Evolutionary conservation across 805 yeast genomes (phyloP), one percentile per base, ranked within the genome.

Genomic region (Cyberlindnera sargentensis): DNA sequence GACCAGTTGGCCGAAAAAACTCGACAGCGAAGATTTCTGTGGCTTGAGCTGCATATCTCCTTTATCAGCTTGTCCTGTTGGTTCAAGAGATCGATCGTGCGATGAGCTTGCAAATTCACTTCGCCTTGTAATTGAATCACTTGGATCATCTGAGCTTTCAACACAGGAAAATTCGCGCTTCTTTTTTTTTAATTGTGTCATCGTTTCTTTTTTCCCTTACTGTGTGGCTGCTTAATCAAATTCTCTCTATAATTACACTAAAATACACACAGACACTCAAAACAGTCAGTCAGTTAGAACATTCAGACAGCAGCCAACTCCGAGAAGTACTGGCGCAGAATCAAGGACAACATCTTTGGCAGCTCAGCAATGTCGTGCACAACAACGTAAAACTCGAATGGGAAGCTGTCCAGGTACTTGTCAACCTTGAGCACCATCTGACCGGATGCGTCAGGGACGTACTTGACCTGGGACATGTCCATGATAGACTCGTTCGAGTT

Each of bases 331-430:
- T 93, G 99, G 56, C 98, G 79, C 47, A 93, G 72, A 49, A 95
- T 91, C 51, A 84, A 71, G 2, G 97, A 79, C 43, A 93, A 71
- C 83, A 93, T 89, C 58, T 82, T 86, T 11, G 99, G 99, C 33
- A 93, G 72, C 65, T 91, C 98, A 39, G 74, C 74, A 52, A 95
- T 84, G 58, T 91, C 80, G 53, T 85, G 81, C 26, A 93, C 97
- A 52, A 95, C 91, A 46, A 91, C 96, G 60, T 91, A 93, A 61
- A 84, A 93, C 60, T 93, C 98, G 65, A 93, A 93, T 54, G 99
- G 98, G 81, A 93, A 93, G 28, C 85, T 76, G 55, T 91, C 96
- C 62, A 93, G 73, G 58, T 93, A 93, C 53, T 82, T 85, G 47
- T 79, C 82, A 46, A 93, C 93, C 59, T 82, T 74, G 49, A 95